Evolutionary conservation across 192 early-diverging fungal species (phyloP), one percentile per base, ranked within the genome.

Genomic region (Linnemannia schmuckeri): DNA sequence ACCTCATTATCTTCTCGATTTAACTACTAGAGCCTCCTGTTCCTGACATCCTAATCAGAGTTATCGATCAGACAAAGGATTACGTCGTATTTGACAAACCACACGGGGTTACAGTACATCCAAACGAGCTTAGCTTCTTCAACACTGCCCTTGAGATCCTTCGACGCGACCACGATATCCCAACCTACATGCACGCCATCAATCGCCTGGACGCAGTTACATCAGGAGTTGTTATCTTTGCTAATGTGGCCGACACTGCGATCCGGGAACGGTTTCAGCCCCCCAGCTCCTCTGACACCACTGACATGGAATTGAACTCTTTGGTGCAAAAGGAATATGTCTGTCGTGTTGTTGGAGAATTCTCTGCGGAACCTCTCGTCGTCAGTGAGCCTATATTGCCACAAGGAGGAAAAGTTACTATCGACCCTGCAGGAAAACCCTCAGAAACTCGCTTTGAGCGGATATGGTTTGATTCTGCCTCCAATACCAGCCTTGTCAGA

Each of bases 101-200:
- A 2, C 85, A 87, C 12, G 85, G 85, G 0, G 79, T 87, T 5
- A 87, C 85, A 30, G 85, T 87, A 33, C 85, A 87, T 35, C 85
- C 85, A 18, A 87, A 87, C 52, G 85, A 87, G 47, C 85, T 87
- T 76, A 78, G 57, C 38, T 78, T 75, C 72, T 55, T 66, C 72
- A 87, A 87, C 72, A 87, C 85, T 1, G 85, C 85, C 18, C 57
- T 87, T 1, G 85, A 87, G 52, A 87, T 87, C 10, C 85, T 87
- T 9, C 76, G 85, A 27, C 76, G 72, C 20, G 85, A 87, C 46
- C 79, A 87, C 42, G 74, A 87, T 30, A 81, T 87, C 37, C 85
- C 85, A 5, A 78, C 27, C 17, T 81, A 87, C 44, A 81, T 87
- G 85, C 85, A 87, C 68, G 85, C 85, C 1, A 63, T 87, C 75